phyloP scores from a whole-genome alignment of 768 basidiomycete genomes.

The Trametes sanguinea region DNA sequence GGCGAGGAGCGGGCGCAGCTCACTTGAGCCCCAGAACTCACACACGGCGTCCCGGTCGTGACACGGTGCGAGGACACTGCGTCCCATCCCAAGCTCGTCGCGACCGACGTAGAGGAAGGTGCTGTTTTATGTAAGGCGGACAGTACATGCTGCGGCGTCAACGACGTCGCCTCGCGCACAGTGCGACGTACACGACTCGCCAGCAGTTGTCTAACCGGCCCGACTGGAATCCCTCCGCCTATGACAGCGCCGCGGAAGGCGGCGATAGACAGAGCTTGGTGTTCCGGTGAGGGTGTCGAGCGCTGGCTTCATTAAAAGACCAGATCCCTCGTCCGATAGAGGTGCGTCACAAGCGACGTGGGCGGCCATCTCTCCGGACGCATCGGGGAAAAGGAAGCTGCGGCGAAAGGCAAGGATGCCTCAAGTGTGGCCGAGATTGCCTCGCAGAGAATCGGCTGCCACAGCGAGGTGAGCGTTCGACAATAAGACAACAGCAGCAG shows the following conservation, averaged over 20 bases:
- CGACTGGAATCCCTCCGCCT: background rate
- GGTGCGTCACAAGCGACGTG: conserved; percentile 8
- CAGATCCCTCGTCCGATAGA: conserved; percentile 19
- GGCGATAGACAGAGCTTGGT: conserved; percentile 1
- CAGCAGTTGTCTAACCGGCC: conserved; percentile 10
- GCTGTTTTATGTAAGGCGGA: conserved; percentile 21
- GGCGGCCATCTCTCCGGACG: conserved; percentile 7
- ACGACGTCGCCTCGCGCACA: conserved; percentile 11
- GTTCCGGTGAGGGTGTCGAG: background rate
- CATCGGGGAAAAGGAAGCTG: conserved; percentile 18
- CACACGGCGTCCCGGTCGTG: conserved; percentile 8
- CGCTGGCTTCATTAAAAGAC: conserved; percentile 14
- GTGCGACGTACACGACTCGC: conserved; percentile 11
- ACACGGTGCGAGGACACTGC: conserved; percentile 4
- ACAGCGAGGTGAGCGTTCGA: background rate
- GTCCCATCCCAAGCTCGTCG: conserved; percentile 1
- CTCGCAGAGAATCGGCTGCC: background rate
- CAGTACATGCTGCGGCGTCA: conserved; percentile 13
- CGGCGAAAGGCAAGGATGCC: background rate
- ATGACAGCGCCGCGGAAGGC: conserved; percentile 1
- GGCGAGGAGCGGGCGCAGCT: conserved; percentile 9
- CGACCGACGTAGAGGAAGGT: conserved; percentile 20
- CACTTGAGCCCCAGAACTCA: conserved; percentile 15
- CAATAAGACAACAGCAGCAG: background rate
- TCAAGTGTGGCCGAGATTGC: background rate